Evolutionary conservation across 1,284 basidiomycete genomes (phyloP).

Genomic region (Ustilago trichophora): DNA sequence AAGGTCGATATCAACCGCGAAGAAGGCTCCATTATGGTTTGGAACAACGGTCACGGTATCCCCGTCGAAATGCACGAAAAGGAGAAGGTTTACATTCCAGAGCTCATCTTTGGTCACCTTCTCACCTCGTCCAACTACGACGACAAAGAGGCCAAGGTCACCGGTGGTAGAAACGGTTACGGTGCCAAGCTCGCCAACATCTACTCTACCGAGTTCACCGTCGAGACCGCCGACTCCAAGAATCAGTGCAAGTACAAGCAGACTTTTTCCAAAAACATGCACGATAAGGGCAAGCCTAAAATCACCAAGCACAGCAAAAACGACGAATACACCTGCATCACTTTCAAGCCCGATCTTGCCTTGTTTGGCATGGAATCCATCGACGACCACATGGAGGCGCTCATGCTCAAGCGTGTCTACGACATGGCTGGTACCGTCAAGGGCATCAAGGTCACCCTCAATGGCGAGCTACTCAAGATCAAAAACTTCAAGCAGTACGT

Average conservation of each 20-base stretch:
- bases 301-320: slow-evolving; percentile 81
- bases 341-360: slow-evolving; percentile 89
- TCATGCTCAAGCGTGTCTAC: slow-evolving; percentile 94
- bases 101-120: slow-evolving; percentile 96
- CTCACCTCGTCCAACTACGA: slow-evolving; percentile 98
- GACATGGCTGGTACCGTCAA: slow-evolving; percentile 95
- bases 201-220: slow-evolving; percentile 94
- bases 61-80: slow-evolving; percentile 92
- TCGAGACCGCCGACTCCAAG: slow-evolving; percentile 94
- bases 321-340: slow-evolving; percentile 91
- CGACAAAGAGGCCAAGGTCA: slow-evolving; percentile 98
- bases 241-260: slow-evolving; percentile 92
- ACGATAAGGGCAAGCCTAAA: slow-evolving; percentile 79
- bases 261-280: slow-evolving; percentile 94
- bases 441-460: slow-evolving; percentile 91
- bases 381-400: slow-evolving; percentile 87
- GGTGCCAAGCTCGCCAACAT: slow-evolving; percentile 97
- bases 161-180: slow-evolving; percentile 97
- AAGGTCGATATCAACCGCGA: slow-evolving; percentile 79
- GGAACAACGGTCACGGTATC: slow-evolving; percentile 96
- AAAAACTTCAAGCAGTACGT: slow-evolving; percentile 98
- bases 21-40: slow-evolving; percentile 85
- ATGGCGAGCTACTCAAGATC: slow-evolving; percentile 90
- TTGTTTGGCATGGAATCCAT: slow-evolving; percentile 93
- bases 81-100: slow-evolving; percentile 95